Evolutionary conservation across 805 yeast species (phyloP).

Genomic region (Tetrapisispora iriomotensis): DNA sequence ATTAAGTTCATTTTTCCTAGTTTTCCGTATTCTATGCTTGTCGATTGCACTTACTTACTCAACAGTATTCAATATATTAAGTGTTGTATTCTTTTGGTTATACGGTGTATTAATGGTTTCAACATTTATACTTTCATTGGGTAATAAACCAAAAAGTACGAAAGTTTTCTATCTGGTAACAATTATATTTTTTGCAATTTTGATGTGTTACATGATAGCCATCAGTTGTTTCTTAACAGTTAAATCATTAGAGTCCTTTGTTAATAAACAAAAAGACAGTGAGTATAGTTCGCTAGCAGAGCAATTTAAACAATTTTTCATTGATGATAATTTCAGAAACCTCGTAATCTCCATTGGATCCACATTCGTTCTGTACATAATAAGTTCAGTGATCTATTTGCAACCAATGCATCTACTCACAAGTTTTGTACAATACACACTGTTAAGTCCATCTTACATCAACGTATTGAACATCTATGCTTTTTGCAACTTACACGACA

Average conservation of each 20-base stretch:
- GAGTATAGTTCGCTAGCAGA: background rate
- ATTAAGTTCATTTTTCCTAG: conserved; percentile 79
- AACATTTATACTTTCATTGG: conserved; percentile 83
- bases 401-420: conserved; percentile 93
- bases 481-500: conserved; percentile 90
- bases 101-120: conserved; percentile 72
- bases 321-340: conserved; percentile 71
- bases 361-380: conserved; percentile 69
- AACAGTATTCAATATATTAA: conserved; percentile 63
- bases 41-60: conserved; percentile 52
- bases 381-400: conserved; percentile 70
- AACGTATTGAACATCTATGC: conserved; percentile 90
- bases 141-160: conserved; percentile 91
- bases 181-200: conserved; percentile 68
- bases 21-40: conserved; percentile 76
- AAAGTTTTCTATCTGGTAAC: conserved; percentile 64
- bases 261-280: conserved; percentile 23
- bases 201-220: conserved; percentile 83
- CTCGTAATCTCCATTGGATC: conserved; percentile 77
- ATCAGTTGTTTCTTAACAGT: conserved; percentile 84
- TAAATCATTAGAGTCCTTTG: conserved; percentile 48
- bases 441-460: conserved; percentile 81
- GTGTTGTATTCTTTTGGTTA: conserved; percentile 76
- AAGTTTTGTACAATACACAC: conserved; percentile 70
- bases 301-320: conserved; percentile 40